Evolutionary conservation across 768 basidiomycete species (phyloP).

Genomic region (Leucosporidium scottii): DNA sequence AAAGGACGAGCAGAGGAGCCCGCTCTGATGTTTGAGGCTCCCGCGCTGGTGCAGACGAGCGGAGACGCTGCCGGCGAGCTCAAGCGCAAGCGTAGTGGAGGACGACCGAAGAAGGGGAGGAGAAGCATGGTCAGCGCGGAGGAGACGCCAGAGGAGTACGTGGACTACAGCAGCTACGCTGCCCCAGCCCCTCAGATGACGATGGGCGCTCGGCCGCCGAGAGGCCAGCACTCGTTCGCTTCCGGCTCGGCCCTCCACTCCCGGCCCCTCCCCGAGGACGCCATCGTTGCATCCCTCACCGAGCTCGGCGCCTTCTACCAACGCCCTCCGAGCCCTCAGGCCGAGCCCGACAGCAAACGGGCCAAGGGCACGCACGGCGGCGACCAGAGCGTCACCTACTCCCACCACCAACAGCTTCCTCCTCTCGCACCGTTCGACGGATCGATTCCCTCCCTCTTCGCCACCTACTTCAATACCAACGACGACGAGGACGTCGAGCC

Average conservation of each 20-base stretch:
- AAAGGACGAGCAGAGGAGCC: slow-evolving; percentile 20
- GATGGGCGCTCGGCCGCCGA: too few relatives aligned
- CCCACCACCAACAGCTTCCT: slow-evolving; percentile 60
- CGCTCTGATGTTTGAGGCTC: too few relatives aligned
- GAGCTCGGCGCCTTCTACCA: not conserved
- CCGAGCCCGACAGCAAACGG: not conserved
- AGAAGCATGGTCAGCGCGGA: not conserved
- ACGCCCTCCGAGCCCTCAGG: not conserved
- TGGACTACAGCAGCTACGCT: not conserved
- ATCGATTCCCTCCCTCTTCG: slow-evolving; percentile 55
- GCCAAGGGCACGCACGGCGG: not conserved
- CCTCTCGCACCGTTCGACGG: slow-evolving; percentile 50
- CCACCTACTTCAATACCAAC: slow-evolving; percentile 55
- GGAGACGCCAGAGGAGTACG: not conserved
- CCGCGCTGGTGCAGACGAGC: too few relatives aligned
- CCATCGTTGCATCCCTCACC: not conserved
- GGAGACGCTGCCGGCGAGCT: not conserved
- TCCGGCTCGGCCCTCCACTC: not conserved
- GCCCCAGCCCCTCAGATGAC: not conserved
- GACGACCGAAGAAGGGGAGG: not conserved
- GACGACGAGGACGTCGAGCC: slow-evolving; percentile 47
- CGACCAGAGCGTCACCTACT: slow-evolving; percentile 50
- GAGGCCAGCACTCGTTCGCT: too few relatives aligned
- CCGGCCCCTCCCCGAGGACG: not conserved
- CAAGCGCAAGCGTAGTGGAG: not conserved